phyloP scores from a whole-genome alignment of 148 eudicot species.

The Salicornia ramosissima region DNA sequence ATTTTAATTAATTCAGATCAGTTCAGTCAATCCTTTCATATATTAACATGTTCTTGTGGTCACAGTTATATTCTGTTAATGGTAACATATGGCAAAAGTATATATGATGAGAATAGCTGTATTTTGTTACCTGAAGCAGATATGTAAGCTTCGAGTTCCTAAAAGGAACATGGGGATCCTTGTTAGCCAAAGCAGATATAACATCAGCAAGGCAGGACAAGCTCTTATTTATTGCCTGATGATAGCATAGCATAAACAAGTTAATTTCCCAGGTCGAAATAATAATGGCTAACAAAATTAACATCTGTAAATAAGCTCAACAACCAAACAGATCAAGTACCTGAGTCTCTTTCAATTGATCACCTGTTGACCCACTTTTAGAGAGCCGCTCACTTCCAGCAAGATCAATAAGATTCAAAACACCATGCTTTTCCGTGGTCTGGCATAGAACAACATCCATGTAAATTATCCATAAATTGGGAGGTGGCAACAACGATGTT shows the following conservation, averaged over 20 bases:
- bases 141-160: conserved; percentile 74
- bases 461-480: background rate
- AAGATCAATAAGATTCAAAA: conserved; percentile 69
- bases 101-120: background rate
- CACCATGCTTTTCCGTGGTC: conserved; percentile 76
- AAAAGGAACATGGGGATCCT: conserved; percentile 77
- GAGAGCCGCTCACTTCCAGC: conserved; percentile 85
- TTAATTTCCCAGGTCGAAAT: background rate
- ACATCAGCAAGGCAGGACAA: conserved; percentile 69
- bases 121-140: conserved; percentile 57
- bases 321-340: conserved; percentile 20
- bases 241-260: conserved; percentile 5
- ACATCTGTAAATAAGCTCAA: background rate
- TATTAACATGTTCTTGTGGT: too few species aligned
- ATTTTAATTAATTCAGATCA: too few species aligned
- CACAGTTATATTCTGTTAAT: too few species aligned
- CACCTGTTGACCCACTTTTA: conserved; percentile 80
- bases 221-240: conserved; percentile 70
- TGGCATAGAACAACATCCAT: conserved; percentile 14
- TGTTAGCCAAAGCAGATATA: conserved; percentile 69
- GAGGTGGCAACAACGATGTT: background rate
- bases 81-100: background rate
- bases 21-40: too few species aligned
- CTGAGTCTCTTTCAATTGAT: conserved; percentile 72
- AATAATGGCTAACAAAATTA: background rate